Conservation (phyloP, 2,329 filamentous ascomycete species). For the Hawksworthiomyces lignivorus region DNA sequence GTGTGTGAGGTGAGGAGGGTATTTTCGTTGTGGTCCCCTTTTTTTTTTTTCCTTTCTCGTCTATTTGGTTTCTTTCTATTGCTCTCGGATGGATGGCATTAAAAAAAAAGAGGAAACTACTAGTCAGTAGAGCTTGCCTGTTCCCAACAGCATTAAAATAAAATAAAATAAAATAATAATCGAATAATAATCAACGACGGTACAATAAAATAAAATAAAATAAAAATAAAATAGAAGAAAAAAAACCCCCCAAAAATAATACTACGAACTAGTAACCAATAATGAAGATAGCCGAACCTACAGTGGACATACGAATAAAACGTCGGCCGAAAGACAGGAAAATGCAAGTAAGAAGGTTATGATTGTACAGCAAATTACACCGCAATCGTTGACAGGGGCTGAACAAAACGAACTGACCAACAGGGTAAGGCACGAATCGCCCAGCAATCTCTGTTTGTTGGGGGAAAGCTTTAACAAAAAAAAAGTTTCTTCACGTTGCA, state of each 20-base stretch:
- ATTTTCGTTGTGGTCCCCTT: not conserved
- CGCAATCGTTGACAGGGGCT: too few species aligned
- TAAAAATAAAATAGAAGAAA: not conserved
- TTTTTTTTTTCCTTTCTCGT: too few species aligned
- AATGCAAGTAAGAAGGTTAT: not conserved
- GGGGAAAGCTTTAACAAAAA: constrained; percentile 3
- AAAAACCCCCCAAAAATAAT: too few species aligned
- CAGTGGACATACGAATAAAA: constrained; percentile 1
- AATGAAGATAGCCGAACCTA: constrained; percentile 3
- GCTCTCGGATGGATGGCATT: constrained; percentile 11
- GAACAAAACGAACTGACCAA: constrained; percentile 7
- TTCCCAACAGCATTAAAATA: constrained; percentile 17
- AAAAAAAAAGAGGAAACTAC: too few species aligned
- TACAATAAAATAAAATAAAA: not conserved
- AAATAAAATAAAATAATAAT: too few species aligned
- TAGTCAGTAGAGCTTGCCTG: constrained; percentile 1
- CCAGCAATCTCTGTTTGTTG: constrained; percentile 17
- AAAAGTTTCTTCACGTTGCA: constrained; percentile 1
- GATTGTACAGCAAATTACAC: too few species aligned
- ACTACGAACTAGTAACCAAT: constrained; percentile 2
- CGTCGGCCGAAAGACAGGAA: not conserved
- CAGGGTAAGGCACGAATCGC: constrained; percentile 12
- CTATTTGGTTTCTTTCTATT: too few species aligned
- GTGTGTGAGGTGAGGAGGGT: not conserved
- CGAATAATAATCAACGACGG: not conserved